Conservation (phyloP, 169 alveolate species). For the Plasmodium sp. region DNA sequence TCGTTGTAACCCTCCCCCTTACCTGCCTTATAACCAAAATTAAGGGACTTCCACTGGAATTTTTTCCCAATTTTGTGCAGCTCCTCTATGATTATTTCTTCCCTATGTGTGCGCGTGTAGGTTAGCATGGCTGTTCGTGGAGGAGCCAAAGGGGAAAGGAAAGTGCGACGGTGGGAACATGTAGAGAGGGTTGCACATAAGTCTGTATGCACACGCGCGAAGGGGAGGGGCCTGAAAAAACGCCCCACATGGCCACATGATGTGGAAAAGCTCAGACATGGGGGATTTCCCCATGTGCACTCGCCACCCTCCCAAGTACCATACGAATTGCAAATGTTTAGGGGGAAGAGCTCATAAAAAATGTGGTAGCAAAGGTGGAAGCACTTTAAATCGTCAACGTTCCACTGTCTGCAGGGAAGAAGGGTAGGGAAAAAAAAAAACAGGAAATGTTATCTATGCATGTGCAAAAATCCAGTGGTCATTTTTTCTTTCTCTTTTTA, state of each 20-base stretch:
- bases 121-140: slow-evolving; percentile 51
- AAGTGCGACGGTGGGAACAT: background rate
- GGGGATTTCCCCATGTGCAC: background rate
- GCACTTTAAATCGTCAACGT: slow-evolving; percentile 9
- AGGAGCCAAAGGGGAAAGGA: background rate
- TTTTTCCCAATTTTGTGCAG: slow-evolving; percentile 20
- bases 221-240: background rate
- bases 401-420: slow-evolving; percentile 30
- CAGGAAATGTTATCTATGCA: background rate
- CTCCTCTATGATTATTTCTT: slow-evolving; percentile 52
- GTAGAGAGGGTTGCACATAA: background rate
- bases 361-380: slow-evolving; percentile 25
- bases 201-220: background rate
- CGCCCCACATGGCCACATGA: background rate
- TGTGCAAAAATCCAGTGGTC: background rate
- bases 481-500: slow-evolving; percentile 5
- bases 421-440: background rate
- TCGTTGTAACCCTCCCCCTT: background rate
- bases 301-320: slow-evolving; percentile 16
- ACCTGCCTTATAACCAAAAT: slow-evolving; percentile 49
- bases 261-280: background rate
- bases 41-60: slow-evolving; percentile 19
- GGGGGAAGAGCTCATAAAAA: slow-evolving; percentile 18
- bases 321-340: slow-evolving; percentile 66
- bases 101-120: background rate